These are phyloP conservation scores for Pythium rishiriense DNA, from an alignment of 352 stramenopile genomes.

Conservation along the genomic window DNA sequence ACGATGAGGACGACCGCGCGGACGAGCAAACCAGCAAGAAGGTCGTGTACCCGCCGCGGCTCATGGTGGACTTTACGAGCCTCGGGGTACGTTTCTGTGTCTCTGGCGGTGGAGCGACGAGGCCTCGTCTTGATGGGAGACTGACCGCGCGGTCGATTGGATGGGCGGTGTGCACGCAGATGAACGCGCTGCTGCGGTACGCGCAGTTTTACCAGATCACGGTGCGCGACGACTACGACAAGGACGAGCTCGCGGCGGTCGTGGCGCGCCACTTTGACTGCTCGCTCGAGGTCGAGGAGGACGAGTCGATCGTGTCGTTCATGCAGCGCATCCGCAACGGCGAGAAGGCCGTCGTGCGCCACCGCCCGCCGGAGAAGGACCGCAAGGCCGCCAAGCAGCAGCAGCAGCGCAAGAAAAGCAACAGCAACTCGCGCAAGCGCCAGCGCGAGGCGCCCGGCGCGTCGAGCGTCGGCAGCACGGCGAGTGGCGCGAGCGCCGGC, in stretches of 20 bases:
- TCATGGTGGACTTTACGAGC: conserved; percentile 87
- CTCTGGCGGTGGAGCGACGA: neutral
- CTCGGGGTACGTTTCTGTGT: conserved; percentile 51
- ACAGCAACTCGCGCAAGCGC: conserved; percentile 68
- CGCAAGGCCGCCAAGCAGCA: conserved; percentile 66
- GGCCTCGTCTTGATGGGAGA: too few relatives aligned
- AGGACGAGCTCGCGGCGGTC: conserved; percentile 74
- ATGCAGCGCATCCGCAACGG: conserved; percentile 84
- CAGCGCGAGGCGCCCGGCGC: conserved; percentile 47
- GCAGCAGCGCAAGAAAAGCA: conserved; percentile 58
- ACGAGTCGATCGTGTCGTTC: conserved; percentile 86
- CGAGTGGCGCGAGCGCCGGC: neutral
- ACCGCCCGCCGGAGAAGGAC: conserved; percentile 59
- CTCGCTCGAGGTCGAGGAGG: conserved; percentile 79
- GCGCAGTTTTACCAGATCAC: conserved; percentile 79
- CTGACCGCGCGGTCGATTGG: too few relatives aligned
- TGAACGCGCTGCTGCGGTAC: conserved; percentile 76
- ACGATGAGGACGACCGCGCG: conserved; percentile 37
- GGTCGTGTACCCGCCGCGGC: conserved; percentile 62
- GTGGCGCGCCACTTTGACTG: conserved; percentile 82
- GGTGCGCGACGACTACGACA: conserved; percentile 53
- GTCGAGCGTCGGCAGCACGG: neutral
- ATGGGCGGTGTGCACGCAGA: conserved; percentile 32
- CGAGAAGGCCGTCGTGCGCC: conserved; percentile 60
- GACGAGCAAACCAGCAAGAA: conserved; percentile 31